A percentile compares a stretch with the other conserved stretches of the same genome.
phyloP scores from a whole-genome alignment of 148 eudicot species.

The Rhododendron henanense region DNA sequence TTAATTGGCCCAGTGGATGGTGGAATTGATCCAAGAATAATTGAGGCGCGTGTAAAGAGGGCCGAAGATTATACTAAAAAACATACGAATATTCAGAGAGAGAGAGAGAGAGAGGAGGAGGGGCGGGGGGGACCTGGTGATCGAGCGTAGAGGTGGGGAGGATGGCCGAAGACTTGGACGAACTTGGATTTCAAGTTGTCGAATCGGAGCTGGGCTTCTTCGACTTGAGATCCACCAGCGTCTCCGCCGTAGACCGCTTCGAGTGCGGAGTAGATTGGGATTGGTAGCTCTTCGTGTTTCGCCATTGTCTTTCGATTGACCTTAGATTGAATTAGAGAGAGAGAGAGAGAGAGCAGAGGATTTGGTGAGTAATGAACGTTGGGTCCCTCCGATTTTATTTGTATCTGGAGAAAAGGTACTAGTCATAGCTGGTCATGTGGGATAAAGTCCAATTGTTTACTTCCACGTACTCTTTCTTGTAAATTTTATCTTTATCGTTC shows the following conservation, averaged over 20 bases:
- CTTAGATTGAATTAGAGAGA: background rate
- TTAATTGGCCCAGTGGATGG: background rate
- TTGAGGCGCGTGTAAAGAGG: background rate
- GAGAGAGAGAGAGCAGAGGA: background rate
- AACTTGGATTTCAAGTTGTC: conserved; percentile 64
- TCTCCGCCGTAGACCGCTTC: conserved; percentile 52
- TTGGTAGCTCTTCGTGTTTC: conserved; percentile 70
- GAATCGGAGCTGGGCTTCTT: conserved; percentile 75
- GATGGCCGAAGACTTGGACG: conserved; percentile 47
- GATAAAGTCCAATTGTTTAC: background rate
- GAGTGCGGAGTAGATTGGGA: conserved; percentile 54
- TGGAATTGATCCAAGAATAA: background rate
- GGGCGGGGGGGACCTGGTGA: conserved; percentile 57
- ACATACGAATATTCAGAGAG: background rate
- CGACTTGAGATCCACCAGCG: conserved; percentile 49
- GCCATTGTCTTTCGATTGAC: conserved; percentile 48
- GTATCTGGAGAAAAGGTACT: background rate
- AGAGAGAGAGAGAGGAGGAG: background rate
- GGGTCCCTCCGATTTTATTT: background rate
- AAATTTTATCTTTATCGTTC: background rate
- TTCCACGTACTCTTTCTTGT: background rate
- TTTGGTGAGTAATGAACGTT: background rate
- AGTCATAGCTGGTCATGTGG: background rate
- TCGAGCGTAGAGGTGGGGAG: conserved; percentile 70
- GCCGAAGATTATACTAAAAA: background rate